Evolutionary conservation across 768 basidiomycete genomes (phyloP).

Genomic region (Thelephora aurantiotincta): DNA sequence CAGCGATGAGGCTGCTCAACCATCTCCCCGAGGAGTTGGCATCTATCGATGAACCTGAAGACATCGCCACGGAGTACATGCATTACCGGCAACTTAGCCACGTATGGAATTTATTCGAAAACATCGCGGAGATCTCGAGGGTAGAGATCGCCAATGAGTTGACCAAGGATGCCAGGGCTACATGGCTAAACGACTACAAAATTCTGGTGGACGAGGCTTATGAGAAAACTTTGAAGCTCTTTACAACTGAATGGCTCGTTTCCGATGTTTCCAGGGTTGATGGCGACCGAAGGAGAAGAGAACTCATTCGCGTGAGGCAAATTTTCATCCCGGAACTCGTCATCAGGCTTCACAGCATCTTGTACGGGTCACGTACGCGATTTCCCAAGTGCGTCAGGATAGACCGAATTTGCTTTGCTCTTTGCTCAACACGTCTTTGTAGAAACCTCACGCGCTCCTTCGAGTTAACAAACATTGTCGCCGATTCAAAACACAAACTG

Average conservation of each 20-base stretch:
- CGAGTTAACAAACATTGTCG: conserved; percentile 71
- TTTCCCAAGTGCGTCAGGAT: conserved; percentile 45
- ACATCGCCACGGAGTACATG: conserved; percentile 57
- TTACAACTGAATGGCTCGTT: conserved; percentile 70
- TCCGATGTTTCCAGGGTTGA: conserved; percentile 31
- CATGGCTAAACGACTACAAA: conserved; percentile 55
- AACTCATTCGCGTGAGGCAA: conserved; percentile 72
- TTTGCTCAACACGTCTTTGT: neutral
- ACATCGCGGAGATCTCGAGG: conserved; percentile 46
- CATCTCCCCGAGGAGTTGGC: conserved; percentile 53
- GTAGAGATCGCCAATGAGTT: conserved; percentile 35
- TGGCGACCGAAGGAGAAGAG: conserved; percentile 44
- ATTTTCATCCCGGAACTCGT: conserved; percentile 85
- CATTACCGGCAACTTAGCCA: conserved; percentile 73
- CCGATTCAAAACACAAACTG: conserved; percentile 73
- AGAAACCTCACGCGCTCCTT: conserved; percentile 71
- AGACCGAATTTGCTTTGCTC: neutral
- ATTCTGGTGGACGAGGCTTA: conserved; percentile 53
- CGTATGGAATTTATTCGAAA: conserved; percentile 53
- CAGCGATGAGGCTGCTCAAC: conserved; percentile 45
- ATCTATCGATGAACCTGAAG: conserved; percentile 51
- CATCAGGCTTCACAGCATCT: conserved; percentile 63
- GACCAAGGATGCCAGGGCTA: conserved; percentile 40
- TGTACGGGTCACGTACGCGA: conserved; percentile 47
- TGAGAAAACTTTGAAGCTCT: conserved; percentile 51